These are phyloP conservation scores for Paecilomyces fulvus DNA, from an alignment of 2,329 filamentous ascomycete species.

Conservation along the genomic window DNA sequence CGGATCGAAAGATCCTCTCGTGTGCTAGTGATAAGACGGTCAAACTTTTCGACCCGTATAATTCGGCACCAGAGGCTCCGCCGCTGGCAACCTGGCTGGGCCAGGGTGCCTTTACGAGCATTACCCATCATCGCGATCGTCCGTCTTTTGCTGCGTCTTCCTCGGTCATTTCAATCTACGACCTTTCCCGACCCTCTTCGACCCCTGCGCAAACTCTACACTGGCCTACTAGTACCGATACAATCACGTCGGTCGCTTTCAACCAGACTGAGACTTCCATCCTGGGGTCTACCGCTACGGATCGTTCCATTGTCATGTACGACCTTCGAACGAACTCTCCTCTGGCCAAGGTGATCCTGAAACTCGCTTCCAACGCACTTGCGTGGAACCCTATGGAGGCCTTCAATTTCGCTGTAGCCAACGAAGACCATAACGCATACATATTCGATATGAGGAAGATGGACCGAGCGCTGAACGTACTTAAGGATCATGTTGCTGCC, in stretches of 20 bases:
- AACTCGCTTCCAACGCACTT: conserved; percentile 73
- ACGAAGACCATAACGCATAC: conserved; percentile 88
- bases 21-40: conserved; percentile 80
- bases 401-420: conserved; percentile 88
- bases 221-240: conserved; percentile 85
- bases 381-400: conserved; percentile 96
- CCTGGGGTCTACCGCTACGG: conserved; percentile 73
- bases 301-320: conserved; percentile 82
- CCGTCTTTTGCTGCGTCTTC: conserved; percentile 72
- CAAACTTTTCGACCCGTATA: conserved; percentile 87
- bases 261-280: conserved; percentile 93
- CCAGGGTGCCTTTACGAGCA: conserved; percentile 67
- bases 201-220: conserved; percentile 72
- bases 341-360: conserved; percentile 70
- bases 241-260: conserved; percentile 79
- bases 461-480: conserved; percentile 75
- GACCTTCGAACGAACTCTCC: conserved; percentile 82
- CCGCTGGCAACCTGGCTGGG: conserved; percentile 82
- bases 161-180: conserved; percentile 76
- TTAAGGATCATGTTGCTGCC: conserved; percentile 82
- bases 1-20: conserved; percentile 73
- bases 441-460: conserved; percentile 94
- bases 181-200: conserved; percentile 67
- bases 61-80: conserved; percentile 57
- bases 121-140: conserved; percentile 72